These are phyloP conservation scores for Zygoascus flipseniorum DNA, from an alignment of 805 yeast species.

Conservation along the genomic window DNA sequence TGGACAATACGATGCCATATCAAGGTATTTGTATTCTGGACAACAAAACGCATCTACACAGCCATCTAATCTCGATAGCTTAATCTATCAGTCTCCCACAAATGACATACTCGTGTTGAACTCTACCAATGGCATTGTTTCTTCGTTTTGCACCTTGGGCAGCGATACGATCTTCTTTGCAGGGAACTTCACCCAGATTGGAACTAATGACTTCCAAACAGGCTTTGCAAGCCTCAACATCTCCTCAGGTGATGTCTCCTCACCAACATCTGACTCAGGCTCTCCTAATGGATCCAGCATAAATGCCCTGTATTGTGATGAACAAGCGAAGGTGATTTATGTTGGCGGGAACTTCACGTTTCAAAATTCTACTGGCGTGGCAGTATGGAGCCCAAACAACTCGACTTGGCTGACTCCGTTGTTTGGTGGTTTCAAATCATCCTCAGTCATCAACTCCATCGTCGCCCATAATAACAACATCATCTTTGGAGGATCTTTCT, in stretches of 20 bases:
- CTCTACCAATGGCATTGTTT: conserved; percentile 16
- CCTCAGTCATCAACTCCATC: conserved; percentile 56
- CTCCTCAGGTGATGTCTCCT: conserved; percentile 18
- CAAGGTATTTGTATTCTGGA: conserved; percentile 30
- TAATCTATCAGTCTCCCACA: conserved; percentile 20
- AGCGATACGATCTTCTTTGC: conserved; percentile 19
- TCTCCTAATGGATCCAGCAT: conserved; percentile 32
- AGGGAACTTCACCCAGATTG: conserved; percentile 26
- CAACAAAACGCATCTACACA: conserved; percentile 26
- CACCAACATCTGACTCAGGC: conserved; percentile 12
- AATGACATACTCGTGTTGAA: conserved; percentile 7
- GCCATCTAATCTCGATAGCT: conserved; percentile 11
- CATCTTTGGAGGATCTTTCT: conserved; percentile 73
- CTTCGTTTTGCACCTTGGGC: conserved; percentile 16
- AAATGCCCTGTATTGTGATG: conserved; percentile 40
- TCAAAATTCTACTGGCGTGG: conserved; percentile 43
- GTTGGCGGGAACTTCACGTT: conserved; percentile 72
- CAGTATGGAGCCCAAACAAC: conserved; percentile 48
- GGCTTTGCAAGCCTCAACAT: conserved; percentile 22
- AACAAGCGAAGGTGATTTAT: conserved; percentile 43
- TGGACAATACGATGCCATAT: conserved; percentile 33
- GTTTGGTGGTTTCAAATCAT: conserved; percentile 67
- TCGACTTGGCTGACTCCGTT: conserved; percentile 41
- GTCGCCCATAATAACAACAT: conserved; percentile 38
- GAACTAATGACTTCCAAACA: conserved; percentile 9